Conservation (phyloP, 805 yeast species). For the Myxozyma mucilagina region DNA sequence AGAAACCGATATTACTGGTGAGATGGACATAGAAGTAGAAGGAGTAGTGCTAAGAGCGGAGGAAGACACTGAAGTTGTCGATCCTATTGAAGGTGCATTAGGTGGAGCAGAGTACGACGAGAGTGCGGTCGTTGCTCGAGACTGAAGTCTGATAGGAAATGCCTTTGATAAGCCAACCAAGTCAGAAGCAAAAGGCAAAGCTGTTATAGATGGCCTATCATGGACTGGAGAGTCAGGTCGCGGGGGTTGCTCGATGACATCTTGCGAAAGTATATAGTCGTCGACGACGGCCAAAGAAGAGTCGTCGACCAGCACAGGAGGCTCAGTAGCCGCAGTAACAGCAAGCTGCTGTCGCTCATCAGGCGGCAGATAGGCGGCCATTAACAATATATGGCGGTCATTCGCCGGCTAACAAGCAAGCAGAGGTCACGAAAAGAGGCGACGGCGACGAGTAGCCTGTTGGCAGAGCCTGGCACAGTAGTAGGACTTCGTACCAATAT, state of each 20-base stretch:
- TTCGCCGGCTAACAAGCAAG: not conserved
- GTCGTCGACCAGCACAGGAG: constrained; percentile 16
- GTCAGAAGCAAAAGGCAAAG: constrained; percentile 13
- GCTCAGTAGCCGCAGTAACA: constrained; percentile 19
- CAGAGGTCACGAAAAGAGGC: not conserved
- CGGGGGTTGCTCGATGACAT: constrained; percentile 8
- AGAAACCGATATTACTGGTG: constrained; percentile 21
- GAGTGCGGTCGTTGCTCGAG: constrained; percentile 36
- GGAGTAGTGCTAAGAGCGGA: constrained; percentile 11
- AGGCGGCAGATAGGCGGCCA: constrained; percentile 19
- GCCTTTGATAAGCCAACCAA: constrained; percentile 24
- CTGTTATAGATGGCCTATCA: constrained; percentile 2
- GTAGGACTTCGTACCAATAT: too few relatives aligned
- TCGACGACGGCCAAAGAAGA: constrained; percentile 19
- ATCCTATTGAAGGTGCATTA: not conserved
- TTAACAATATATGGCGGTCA: constrained; percentile 2
- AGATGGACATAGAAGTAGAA: constrained; percentile 14
- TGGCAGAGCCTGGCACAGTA: not conserved
- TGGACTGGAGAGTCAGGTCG: constrained; percentile 1
- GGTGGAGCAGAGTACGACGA: constrained; percentile 26
- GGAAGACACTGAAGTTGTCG: constrained; percentile 8
- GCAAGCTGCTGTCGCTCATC: constrained; percentile 15
- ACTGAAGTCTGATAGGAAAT: constrained; percentile 30
- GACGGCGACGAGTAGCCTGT: not conserved
- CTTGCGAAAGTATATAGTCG: constrained; percentile 28